A percentile compares a stretch with the other conserved stretches of the same genome.
phyloP scores from a whole-genome alignment of 768 basidiomycete species.

The Naganishia antarctica region DNA sequence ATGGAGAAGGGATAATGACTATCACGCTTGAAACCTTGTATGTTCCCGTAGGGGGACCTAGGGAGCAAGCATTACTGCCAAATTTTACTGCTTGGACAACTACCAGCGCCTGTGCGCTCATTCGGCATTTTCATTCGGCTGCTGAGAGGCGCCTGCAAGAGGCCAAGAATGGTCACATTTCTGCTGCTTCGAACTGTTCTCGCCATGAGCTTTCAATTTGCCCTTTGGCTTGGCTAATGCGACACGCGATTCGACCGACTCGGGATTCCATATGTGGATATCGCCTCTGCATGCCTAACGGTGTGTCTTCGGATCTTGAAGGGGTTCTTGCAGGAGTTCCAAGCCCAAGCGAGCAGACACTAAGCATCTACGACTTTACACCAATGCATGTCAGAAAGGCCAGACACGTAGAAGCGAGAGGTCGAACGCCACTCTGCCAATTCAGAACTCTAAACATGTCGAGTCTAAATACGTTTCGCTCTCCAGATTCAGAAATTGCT shows the following conservation, averaged over 20 bases:
- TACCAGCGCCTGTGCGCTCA: not conserved
- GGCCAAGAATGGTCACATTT: no score
- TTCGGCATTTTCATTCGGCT: not conserved
- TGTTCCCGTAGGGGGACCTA: not conserved
- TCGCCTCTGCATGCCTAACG: not conserved
- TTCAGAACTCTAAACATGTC: not conserved
- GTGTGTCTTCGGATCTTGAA: not conserved
- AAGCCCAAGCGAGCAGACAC: not conserved
- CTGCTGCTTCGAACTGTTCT: no score
- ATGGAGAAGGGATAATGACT: constrained; percentile 12
- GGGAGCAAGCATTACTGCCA: not conserved
- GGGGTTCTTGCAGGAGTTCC: no score
- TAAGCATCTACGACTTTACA: constrained; percentile 1
- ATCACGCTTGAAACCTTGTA: constrained; percentile 7
- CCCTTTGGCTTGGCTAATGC: not conserved
- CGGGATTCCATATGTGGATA: constrained; percentile 2
- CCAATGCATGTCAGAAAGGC: constrained; percentile 6
- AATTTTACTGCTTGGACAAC: not conserved
- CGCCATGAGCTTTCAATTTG: not conserved
- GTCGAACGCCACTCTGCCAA: not conserved
- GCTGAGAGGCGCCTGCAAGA: not conserved
- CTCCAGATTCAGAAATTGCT: no score
- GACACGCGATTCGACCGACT: not conserved
- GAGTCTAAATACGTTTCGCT: no score
- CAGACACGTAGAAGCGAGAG: not conserved